phyloP scores from a whole-genome alignment of 1,139 yeast genomes.

The Diutina mesorugosa region DNA sequence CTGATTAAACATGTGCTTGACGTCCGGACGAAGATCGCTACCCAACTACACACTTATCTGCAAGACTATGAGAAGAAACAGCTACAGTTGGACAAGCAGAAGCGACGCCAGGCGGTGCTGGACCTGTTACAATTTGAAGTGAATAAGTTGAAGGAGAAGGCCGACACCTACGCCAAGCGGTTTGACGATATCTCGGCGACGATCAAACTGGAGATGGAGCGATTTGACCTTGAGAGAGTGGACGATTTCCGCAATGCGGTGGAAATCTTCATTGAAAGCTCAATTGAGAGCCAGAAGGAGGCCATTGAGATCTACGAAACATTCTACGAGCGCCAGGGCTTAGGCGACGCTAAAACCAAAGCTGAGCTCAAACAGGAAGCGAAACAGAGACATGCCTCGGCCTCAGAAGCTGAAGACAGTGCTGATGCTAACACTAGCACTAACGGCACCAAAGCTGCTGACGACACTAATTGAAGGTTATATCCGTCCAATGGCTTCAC shows the following conservation, averaged over 20 bases:
- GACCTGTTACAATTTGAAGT: conserved; percentile 56
- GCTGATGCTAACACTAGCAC: background rate
- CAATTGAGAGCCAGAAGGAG: conserved; percentile 90
- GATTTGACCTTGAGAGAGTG: conserved; percentile 64
- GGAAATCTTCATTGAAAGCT: conserved; percentile 81
- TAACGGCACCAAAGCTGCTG: background rate
- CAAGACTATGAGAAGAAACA: conserved; percentile 34
- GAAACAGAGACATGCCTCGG: background rate
- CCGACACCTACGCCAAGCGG: conserved; percentile 38
- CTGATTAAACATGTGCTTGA: conserved; percentile 67
- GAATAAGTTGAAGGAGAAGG: conserved; percentile 43
- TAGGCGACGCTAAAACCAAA: conserved; percentile 7
- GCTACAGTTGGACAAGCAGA: conserved; percentile 38
- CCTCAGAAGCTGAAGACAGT: background rate
- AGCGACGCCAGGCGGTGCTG: conserved; percentile 43
- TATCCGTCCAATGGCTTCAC: background rate
- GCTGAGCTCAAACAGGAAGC: background rate
- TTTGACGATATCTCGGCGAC: conserved; percentile 51
- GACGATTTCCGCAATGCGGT: conserved; percentile 83
- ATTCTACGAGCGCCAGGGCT: conserved; percentile 42
- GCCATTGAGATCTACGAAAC: conserved; percentile 94
- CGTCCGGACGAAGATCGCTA: conserved; percentile 61
- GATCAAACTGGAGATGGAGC: conserved; percentile 55
- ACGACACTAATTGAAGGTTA: background rate
- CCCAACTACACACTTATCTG: conserved; percentile 37